Conservation (phyloP, 2,329 filamentous ascomycete genomes). For the Davidsoniella neocaledoniae region DNA sequence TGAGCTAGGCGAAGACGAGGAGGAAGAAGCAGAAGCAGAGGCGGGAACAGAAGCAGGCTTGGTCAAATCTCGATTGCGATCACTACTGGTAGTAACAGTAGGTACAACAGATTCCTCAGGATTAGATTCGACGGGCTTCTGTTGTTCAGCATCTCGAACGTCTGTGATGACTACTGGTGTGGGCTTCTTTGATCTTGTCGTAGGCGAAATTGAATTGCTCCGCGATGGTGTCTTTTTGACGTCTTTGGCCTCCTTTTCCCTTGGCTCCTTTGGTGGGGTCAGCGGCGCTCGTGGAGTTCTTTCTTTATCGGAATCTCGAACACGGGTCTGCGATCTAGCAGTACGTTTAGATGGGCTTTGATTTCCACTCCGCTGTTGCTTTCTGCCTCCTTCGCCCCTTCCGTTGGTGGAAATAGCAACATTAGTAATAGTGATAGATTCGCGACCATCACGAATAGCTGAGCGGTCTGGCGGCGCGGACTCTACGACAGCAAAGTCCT, state of each 20-base stretch:
- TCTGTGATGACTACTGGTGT: no score
- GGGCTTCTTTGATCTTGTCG: not conserved
- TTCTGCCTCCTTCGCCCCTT: not conserved
- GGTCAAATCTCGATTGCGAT: no score
- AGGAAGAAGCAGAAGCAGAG: no score
- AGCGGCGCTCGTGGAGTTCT: not conserved
- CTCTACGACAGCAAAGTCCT: conserved; percentile 2
- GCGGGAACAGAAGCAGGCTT: no score
- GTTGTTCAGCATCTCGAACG: no score
- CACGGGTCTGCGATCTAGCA: conserved; percentile 2
- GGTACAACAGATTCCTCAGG: no score
- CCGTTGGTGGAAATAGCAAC: no score
- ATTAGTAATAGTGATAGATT: no score
- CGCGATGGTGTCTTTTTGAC: no score
- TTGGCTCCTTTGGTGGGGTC: conserved; percentile 1
- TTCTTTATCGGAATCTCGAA: not conserved
- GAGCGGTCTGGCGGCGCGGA: conserved; percentile 1
- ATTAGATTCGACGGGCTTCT: no score
- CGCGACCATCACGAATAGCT: not conserved
- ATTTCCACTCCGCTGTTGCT: not conserved
- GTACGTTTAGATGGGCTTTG: not conserved
- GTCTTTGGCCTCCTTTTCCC: not conserved
- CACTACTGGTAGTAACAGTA: no score
- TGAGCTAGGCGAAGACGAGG: no score
- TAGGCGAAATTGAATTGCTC: not conserved